Evolutionary conservation across 2,329 filamentous ascomycete genomes (phyloP), one percentile per base, ranked within the genome.

Genomic region (Trichoderma pleuroti): DNA sequence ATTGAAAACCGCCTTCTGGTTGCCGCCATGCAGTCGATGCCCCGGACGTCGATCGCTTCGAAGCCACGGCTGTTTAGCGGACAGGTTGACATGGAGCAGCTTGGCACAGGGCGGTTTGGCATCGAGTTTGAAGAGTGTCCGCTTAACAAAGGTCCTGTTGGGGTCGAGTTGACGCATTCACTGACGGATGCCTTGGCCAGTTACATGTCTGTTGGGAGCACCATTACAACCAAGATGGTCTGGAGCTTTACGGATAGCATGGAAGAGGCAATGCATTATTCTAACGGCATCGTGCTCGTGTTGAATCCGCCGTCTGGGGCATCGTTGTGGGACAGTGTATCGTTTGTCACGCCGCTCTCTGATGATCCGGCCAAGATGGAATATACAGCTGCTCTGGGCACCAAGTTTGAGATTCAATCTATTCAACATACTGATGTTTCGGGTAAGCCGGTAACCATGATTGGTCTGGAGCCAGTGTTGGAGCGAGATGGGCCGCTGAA

Each of bases 231-330:
- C 9, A 70, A 72, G 52, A 72, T 72, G 70, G 68, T 61, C 16
- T 72, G 70, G 70, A 70, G 67, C 21, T 72, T 72, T 21, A 60
- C 70, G 16, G 70, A 72, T 14, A 70, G 39, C 24, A 34, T 70
- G 5, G n/a, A 39, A 14, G 67, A 36, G 10, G 71, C 71, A 1
- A 59, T 72, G 34, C 62, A 64, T 7, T 72, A 72, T 21, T 67
- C 57, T 21, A 71, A 72, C n/a, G 68, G 68, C 4, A 72, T 72
- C 39, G 16, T 71, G 12, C 57, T 71, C 11, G 26, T 34, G 24
- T 28, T 63, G 16, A 39, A 52, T 12, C 30, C 52, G 1, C 54
- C 52, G 1, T 18, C 42, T 3, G 70, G 66, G 12, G 36, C 54
- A 8, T 59, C 54, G 61, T 12, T 67, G n/a, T 72, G 70, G 70